These are phyloP conservation scores for Ceratocystis variospora DNA, from an alignment of 2,329 filamentous ascomycete species.

Conservation along the genomic window DNA sequence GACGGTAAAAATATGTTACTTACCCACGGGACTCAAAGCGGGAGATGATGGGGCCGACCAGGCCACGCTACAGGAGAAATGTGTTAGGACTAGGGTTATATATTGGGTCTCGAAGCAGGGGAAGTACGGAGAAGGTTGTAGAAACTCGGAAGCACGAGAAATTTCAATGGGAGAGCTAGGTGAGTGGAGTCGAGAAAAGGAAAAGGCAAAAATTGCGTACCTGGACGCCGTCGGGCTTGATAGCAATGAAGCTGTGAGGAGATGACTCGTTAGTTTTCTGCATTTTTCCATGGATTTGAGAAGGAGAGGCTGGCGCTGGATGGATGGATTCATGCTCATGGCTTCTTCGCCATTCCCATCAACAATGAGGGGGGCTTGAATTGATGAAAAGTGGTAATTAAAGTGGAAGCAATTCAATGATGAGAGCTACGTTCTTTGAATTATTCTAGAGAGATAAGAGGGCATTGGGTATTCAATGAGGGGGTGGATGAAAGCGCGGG, in stretches of 20 bases:
- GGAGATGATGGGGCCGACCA: conserved; percentile 92
- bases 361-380: neutral
- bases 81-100: conserved; percentile 12
- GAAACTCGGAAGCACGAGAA: conserved; percentile 11
- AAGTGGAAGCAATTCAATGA: too few relatives aligned
- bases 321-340: neutral
- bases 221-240: conserved; percentile 99
- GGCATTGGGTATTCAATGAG: neutral
- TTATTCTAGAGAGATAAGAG: too few relatives aligned
- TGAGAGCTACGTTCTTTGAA: too few relatives aligned
- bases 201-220: conserved; percentile 39
- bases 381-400: neutral
- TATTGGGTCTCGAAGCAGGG: conserved; percentile 8
- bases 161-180: neutral
- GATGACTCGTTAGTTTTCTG: conserved; percentile 5
- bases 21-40: conserved; percentile 96
- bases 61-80: conserved; percentile 57
- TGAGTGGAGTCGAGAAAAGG: neutral
- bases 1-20: conserved; percentile 25
- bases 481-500: neutral
- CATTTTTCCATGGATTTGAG: neutral
- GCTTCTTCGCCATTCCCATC: conserved; percentile 2
- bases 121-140: conserved; percentile 13
- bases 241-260: conserved; percentile 80
- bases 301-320: conserved; percentile 24